Percentiles rank a stretch among this genome's conserved stretches.
Conservation (phyloP, 495 filamentous ascomycete species). For the Thermothielavioides terrestris region DNA sequence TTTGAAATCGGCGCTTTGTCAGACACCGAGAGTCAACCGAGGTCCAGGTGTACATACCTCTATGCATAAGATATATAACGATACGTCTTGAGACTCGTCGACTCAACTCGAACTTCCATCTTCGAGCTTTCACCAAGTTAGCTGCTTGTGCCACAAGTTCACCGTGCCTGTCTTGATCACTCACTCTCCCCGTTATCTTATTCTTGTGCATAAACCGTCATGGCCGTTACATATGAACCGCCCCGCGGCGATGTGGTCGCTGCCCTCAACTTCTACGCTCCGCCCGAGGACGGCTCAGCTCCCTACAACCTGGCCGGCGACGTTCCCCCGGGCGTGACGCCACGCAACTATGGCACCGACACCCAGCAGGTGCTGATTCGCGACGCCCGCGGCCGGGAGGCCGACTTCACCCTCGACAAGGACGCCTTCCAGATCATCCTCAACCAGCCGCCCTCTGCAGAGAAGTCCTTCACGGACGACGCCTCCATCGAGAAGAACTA, state of each 20-base stretch:
- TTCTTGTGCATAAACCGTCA: background rate
- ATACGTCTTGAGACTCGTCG: background rate
- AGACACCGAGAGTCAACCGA: background rate
- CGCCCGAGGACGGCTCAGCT: conserved; percentile 52
- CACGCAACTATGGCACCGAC: conserved; percentile 50
- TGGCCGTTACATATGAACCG: conserved; percentile 31
- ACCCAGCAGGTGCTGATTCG: conserved; percentile 30
- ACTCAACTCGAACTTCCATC: background rate
- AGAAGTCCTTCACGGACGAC: conserved; percentile 55
- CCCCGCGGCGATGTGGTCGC: conserved; percentile 57
- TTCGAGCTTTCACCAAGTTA: too few relatives aligned
- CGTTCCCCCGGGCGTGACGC: conserved; percentile 50
- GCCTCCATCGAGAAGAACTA: conserved; percentile 55
- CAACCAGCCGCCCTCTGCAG: conserved; percentile 42
- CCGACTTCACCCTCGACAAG: conserved; percentile 55
- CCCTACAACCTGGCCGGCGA: conserved; percentile 66
- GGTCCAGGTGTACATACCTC: background rate
- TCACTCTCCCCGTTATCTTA: too few relatives aligned
- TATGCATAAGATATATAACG: background rate
- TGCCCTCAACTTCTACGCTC: conserved; percentile 57
- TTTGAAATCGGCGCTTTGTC: conserved; percentile 4
- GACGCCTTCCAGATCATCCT: conserved; percentile 63
- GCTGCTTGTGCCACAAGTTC: too few relatives aligned
- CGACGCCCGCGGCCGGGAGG: conserved; percentile 55
- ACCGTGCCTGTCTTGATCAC: too few relatives aligned